Base-by-base conservation (phyloP, 768 basidiomycete species). In the Rhizopogon rudus region DNA sequence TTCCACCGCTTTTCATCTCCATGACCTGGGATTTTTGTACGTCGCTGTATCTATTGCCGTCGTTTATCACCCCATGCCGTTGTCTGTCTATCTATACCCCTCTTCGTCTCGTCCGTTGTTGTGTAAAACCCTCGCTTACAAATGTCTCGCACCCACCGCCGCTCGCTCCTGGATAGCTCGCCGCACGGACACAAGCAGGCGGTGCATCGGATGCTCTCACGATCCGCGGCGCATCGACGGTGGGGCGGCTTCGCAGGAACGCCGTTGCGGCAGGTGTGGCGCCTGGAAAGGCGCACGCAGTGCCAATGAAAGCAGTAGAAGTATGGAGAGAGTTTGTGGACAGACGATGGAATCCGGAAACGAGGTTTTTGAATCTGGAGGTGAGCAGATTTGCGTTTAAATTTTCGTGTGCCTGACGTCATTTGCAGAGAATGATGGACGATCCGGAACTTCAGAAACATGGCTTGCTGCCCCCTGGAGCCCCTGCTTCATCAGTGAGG, bases 281-380 rank as follows among this genome's bases (percentile, higher is more conserved):
- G 2, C 48, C 33, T 29, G 55, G 51, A 50, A 56, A 65, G 54
- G 55, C 44, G 42, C 40, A 64, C 41, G 63, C 67, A 40, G 61
- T 58, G 40, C 60, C 63, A 49, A 55, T 75, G 70, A 70, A 73
- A 68, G 61, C 70, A 28, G 71, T 93, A 28, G 86, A 89, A 55
- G 68, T 81, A n/a, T 91, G 90, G 88, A 78, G 79, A 63, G 81
- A 87, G 61, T 79, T 93, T 62, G 85, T 94, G 40, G 71, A 82
- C 58, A 82, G 76, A 57, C 79, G 92, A 50, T 94, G 83, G 78
- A 84, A 90, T 68, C 66, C 83, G 2, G 82, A 88, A 48, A 66
- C 73, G 3, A 81, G 78, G 60, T 91, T 86, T 66, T 76, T 94
- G 40, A 90, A 94, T 66, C 82, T 94, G 52, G 88, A 91, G 77